Percentiles rank a stretch among this genome's conserved stretches.
These are phyloP conservation scores for Camelina laxa DNA, from an alignment of 345 rosid genomes.

Conservation along the genomic window DNA sequence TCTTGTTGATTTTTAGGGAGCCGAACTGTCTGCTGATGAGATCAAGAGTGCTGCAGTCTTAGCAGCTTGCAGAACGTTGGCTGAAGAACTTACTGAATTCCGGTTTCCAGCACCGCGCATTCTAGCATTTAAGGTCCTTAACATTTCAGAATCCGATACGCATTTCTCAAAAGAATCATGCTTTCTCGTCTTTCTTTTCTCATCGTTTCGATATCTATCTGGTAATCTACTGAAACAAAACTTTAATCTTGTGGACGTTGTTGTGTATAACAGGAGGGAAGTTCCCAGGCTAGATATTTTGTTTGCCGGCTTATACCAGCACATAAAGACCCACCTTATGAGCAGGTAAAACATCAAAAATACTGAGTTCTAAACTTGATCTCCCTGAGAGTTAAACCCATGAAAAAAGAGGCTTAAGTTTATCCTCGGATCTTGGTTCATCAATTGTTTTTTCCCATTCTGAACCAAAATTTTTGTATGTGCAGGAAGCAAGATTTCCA, in stretches of 20 bases:
- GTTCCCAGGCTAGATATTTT: constrained; percentile 95
- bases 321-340: constrained; percentile 98
- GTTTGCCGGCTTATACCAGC: constrained; percentile 93
- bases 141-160: constrained; percentile 1
- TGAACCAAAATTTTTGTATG: constrained; percentile 1
- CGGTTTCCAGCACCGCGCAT: constrained; percentile 98
- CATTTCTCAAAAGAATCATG: constrained; percentile 10
- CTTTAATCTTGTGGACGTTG: constrained; percentile 16
- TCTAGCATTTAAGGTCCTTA: constrained; percentile 87
- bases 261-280: constrained; percentile 73
- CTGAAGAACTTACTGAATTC: constrained; percentile 89
- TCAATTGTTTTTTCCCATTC: background rate
- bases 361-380: background rate
- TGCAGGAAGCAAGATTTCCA: constrained; percentile 93
- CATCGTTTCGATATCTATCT: background rate
- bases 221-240: constrained; percentile 1
- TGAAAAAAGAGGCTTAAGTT: background rate
- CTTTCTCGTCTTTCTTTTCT: background rate
- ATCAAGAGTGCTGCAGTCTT: constrained; percentile 87
- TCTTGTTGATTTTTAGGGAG: constrained; percentile 63
- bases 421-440: background rate
- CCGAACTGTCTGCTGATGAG: constrained; percentile 85
- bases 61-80: constrained; percentile 96
- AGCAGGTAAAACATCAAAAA: constrained; percentile 60
- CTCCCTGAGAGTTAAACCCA: background rate